These are phyloP conservation scores for Mycosphaerella sp. DNA, from an alignment of 2,329 filamentous ascomycete genomes.

Conservation along the genomic window DNA sequence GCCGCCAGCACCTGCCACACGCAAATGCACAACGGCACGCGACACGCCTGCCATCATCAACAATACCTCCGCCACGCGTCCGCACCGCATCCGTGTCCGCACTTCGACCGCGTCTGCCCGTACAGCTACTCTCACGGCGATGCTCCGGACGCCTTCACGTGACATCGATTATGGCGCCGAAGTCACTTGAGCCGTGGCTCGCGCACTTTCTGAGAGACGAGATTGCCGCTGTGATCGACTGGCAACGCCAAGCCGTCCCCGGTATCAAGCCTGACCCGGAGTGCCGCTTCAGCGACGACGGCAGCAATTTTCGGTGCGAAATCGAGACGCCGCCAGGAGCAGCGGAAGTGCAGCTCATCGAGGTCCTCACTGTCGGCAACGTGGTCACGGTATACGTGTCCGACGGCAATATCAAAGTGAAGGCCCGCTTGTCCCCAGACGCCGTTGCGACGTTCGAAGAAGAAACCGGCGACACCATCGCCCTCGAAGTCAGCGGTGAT, in stretches of 20 bases:
- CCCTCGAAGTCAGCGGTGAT: slow-evolving; percentile 23
- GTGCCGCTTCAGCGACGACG: slow-evolving; percentile 26
- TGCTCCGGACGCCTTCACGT: slow-evolving; percentile 1
- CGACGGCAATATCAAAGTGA: slow-evolving; percentile 26
- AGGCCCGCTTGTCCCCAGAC: slow-evolving; percentile 22
- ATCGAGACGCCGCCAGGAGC: slow-evolving; percentile 8
- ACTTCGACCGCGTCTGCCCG: neutral
- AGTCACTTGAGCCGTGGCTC: slow-evolving; percentile 28
- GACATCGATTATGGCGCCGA: slow-evolving; percentile 15
- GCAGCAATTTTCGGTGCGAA: slow-evolving; percentile 29
- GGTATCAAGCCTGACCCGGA: slow-evolving; percentile 26
- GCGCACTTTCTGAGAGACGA: slow-evolving; percentile 24
- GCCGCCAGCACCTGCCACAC: too few species aligned
- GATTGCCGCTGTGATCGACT: slow-evolving; percentile 24
- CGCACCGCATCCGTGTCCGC: neutral
- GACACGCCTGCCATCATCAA: neutral
- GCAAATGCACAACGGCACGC: too few species aligned
- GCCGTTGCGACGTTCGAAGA: slow-evolving; percentile 22
- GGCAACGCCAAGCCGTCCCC: slow-evolving; percentile 18
- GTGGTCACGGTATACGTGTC: slow-evolving; percentile 19
- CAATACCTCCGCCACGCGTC: neutral
- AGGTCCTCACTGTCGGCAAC: slow-evolving; percentile 17
- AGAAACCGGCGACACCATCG: slow-evolving; percentile 21
- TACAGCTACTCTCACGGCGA: neutral
- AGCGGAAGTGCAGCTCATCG: slow-evolving; percentile 16